These are phyloP conservation scores for Eimeria tenella DNA, from an alignment of 169 alveolate genomes.

Conservation along the genomic window DNA sequence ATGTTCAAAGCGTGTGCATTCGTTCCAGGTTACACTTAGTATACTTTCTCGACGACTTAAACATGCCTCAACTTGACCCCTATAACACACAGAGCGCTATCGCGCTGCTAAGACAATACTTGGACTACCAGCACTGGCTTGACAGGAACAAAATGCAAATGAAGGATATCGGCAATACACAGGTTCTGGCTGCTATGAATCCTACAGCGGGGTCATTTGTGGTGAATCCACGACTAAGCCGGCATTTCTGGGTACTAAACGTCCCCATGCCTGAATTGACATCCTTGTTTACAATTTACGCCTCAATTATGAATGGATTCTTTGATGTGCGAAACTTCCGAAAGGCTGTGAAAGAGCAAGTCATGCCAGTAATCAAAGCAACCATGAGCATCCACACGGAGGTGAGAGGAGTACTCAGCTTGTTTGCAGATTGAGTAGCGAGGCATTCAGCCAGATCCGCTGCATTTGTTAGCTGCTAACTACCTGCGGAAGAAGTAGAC, in stretches of 20 bases:
- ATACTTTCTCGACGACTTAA: constrained; percentile 96
- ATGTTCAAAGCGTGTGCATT: not conserved
- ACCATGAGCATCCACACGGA: constrained; percentile 92
- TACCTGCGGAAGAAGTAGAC: no score
- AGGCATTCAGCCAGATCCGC: not conserved
- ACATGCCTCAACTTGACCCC: constrained; percentile 97
- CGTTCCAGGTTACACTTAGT: constrained; percentile 93
- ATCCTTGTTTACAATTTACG: constrained; percentile 94
- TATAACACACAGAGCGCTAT: constrained; percentile 97
- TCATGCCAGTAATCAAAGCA: constrained; percentile 93
- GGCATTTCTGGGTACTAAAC: constrained; percentile 97
- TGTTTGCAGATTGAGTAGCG: not conserved
- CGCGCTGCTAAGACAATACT: constrained; percentile 94
- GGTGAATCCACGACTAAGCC: constrained; percentile 94
- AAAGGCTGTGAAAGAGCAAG: constrained; percentile 92
- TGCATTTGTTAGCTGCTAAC: no score
- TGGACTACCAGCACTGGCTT: constrained; percentile 95
- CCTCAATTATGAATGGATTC: constrained; percentile 94
- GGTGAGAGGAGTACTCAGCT: constrained; percentile 84
- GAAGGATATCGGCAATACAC: constrained; percentile 95
- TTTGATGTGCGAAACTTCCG: constrained; percentile 91
- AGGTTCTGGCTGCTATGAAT: constrained; percentile 95
- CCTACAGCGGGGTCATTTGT: constrained; percentile 97
- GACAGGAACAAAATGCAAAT: constrained; percentile 93
- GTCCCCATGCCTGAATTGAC: constrained; percentile 96